phyloP scores from a whole-genome alignment of 73 alveolate genomes.

The Blepharisma stoltei region DNA sequence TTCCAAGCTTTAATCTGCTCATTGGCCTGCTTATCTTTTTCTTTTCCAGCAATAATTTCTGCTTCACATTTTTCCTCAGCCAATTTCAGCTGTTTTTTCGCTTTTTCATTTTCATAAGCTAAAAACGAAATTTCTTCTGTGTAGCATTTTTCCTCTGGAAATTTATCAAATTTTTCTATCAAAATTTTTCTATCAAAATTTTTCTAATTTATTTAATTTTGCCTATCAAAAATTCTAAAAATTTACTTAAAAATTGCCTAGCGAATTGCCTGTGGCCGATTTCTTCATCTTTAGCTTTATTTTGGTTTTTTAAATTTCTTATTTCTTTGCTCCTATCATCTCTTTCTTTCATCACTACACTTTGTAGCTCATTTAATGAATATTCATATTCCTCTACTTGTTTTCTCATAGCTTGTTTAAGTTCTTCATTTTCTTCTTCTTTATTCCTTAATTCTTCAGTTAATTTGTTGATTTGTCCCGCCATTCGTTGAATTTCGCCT shows the following conservation, averaged over 20 bases:
- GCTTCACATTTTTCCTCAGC: neutral
- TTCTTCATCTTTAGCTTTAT: slow-evolving; percentile 3
- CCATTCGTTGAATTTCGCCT: neutral
- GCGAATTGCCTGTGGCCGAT: neutral
- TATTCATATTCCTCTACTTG: slow-evolving; percentile 14
- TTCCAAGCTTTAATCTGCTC: neutral
- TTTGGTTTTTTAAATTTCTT: neutral
- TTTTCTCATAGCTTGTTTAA: neutral
- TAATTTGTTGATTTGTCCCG: neutral
- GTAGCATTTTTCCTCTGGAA: neutral
- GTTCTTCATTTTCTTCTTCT: slow-evolving; percentile 12
- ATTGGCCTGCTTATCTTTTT: neutral
- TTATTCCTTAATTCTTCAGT: neutral
- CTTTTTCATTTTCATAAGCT: no score
- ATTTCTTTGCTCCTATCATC: neutral
- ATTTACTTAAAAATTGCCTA: neutral
- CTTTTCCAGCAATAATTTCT: neutral
- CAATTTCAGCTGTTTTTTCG: no score
- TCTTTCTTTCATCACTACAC: slow-evolving; percentile 1
- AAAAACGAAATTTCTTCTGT: neutral
- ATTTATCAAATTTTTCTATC: neutral
- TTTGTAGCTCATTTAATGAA: neutral
- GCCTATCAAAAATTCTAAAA: neutral
- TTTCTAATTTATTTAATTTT: neutral
- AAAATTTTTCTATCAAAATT: neutral